phyloP scores from a whole-genome alignment of 1,139 yeast genomes.

The Yamadazyma epiphylla region DNA sequence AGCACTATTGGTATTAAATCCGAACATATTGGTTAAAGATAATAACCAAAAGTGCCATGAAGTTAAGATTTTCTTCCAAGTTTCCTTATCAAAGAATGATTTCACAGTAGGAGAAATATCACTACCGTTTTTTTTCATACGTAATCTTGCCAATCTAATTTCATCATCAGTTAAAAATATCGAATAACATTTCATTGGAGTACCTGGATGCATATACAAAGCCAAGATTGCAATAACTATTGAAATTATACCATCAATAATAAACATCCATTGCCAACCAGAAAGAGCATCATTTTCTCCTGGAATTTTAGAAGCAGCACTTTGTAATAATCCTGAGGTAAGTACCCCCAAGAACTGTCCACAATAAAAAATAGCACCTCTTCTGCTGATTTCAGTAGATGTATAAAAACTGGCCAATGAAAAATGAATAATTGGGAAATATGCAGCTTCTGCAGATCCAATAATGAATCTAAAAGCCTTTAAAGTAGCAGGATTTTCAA shows the following conservation, averaged over 20 bases:
- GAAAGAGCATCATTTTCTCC: conserved; percentile 15
- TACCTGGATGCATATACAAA: conserved; percentile 26
- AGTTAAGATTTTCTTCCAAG: conserved; percentile 20
- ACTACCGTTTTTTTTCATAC: conserved; percentile 23
- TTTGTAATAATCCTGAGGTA: conserved; percentile 26
- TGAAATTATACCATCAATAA: conserved; percentile 25
- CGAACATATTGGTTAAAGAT: conserved; percentile 17
- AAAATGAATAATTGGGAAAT: conserved; percentile 21
- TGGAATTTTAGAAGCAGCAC: conserved; percentile 19
- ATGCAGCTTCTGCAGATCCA: conserved; percentile 25
- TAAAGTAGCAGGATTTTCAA: conserved; percentile 15
- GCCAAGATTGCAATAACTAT: conserved; percentile 22
- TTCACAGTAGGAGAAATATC: conserved; percentile 17
- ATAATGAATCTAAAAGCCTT: conserved; percentile 26
- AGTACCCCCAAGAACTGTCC: conserved; percentile 28
- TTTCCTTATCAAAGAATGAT: conserved; percentile 18
- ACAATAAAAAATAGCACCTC: conserved; percentile 25
- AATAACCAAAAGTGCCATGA: conserved; percentile 26
- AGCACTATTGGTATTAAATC: conserved; percentile 36
- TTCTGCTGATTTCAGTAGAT: conserved; percentile 22
- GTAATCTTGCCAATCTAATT: conserved; percentile 19
- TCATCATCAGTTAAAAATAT: conserved; percentile 28
- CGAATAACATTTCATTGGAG: conserved; percentile 25
- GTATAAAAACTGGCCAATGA: conserved; percentile 23
- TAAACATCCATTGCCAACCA: conserved; percentile 31